Conservation (phyloP, 495 filamentous ascomycete genomes). For the Acidiella bohemica region DNA sequence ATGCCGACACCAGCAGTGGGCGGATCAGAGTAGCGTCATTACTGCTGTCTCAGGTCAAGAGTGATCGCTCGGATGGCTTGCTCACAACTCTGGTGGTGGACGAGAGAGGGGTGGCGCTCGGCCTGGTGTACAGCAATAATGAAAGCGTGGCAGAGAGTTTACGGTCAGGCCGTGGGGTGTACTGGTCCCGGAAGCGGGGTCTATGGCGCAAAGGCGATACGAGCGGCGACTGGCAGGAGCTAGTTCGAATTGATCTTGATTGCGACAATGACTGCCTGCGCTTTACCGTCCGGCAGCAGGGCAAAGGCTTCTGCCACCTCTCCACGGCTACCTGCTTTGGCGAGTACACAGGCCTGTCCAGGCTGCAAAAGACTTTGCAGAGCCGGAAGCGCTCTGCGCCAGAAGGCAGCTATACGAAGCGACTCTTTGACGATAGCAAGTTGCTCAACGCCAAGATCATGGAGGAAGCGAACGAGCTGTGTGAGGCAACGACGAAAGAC, state of each 20-base stretch:
- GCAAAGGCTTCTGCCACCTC: slow-evolving; percentile 89
- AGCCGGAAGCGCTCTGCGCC: slow-evolving; percentile 70
- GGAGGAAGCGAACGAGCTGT: slow-evolving; percentile 93
- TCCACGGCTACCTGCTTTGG: slow-evolving; percentile 88
- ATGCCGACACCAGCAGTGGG: slow-evolving; percentile 34
- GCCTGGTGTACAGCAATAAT: slow-evolving; percentile 82
- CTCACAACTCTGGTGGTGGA: slow-evolving; percentile 81
- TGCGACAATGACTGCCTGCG: slow-evolving; percentile 87
- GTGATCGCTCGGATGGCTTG: slow-evolving; percentile 74
- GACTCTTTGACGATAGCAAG: slow-evolving; percentile 82
- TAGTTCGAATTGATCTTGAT: slow-evolving; percentile 71
- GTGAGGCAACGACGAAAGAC: slow-evolving; percentile 63
- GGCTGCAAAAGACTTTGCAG: slow-evolving; percentile 71
- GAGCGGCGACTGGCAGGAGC: slow-evolving; percentile 82
- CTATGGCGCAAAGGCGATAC: slow-evolving; percentile 95
- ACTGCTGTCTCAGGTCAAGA: slow-evolving; percentile 53
- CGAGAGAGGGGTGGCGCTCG: slow-evolving; percentile 71
- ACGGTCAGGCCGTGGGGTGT: slow-evolving; percentile 78
- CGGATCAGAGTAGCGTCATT: slow-evolving; percentile 55
- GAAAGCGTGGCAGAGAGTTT: slow-evolving; percentile 81
- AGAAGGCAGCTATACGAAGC: slow-evolving; percentile 79
- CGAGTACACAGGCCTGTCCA: slow-evolving; percentile 61
- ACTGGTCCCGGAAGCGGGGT: slow-evolving; percentile 86
- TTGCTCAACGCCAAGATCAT: slow-evolving; percentile 89
- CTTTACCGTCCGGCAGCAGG: slow-evolving; percentile 80